Evolutionary conservation across 169 alveolate species (phyloP), one percentile per base, ranked within the genome.

Genomic region (Plasmodium gonderi): DNA sequence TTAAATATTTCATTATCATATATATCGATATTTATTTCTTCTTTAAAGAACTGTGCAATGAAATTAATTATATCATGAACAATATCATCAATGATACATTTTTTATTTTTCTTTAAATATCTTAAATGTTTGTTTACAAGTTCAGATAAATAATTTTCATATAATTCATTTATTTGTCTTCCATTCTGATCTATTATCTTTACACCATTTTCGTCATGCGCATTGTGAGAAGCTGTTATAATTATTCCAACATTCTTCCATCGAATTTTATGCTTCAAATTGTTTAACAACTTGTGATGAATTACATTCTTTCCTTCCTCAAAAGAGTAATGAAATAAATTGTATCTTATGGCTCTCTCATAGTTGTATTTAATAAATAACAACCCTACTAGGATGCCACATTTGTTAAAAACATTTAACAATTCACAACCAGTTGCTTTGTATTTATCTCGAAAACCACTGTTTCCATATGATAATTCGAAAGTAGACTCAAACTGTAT

Each of bases 181-280:
- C 97, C 97, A 51, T 94, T 74, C n/a, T 65, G 40, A 26, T 91
- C 95, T 33, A 95, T 54, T 26, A 95, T 80, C 76, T 95, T 95
- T 23, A 95, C 82, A 9, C 97, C 97, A 90, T 95, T 95, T 29
- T 95, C 97, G 14, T 76, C 33, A 45, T 69, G 80, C 3, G 95
- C 93, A 40, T 95, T 95, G 51, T 95, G 97, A 29, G 96, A 92
- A 40, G 97, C 97, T 17, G 97, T 95, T 3, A 95, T 90, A 2
- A 95, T 91, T 31, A 72, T 72, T 11, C 97, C 97, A 12, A 93
- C 81, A 51, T 77, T 89, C 20, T 42, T 77, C 80, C 89, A 51
- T 31, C 38, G 11, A 8, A 77, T 75, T n/a, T 45, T 23, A 14
- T 80, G 38, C 20, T 9, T 17, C 14, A 76, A 26, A 20, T 14